Base-by-base conservation (phyloP, 2,329 filamentous ascomycete species). In the Scortechinia acanthostroma region DNA sequence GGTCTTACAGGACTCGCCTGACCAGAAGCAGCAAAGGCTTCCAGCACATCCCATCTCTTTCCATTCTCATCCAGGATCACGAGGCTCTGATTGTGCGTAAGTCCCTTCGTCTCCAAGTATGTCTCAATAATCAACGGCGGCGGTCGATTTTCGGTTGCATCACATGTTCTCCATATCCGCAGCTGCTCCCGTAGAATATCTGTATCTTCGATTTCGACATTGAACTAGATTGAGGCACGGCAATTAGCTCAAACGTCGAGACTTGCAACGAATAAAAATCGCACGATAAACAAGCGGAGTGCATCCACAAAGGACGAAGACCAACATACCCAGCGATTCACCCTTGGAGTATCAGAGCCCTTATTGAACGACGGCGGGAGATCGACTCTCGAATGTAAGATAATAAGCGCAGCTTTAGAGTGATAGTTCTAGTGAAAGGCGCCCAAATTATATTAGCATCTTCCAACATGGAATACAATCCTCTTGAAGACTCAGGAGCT, bases 201-300 rank as follows among this genome's bases (percentile, higher is more conserved):
- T 43, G 79, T 82, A 52, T 86, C 81, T 52, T 83, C 76, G 43
- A 85, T 63, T 47, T 83, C 73, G 47, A 83, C 73, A 52, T 84
- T 85, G 64, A 85, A 86, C 81, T 85, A n/a, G n/a, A n/a, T n/a
- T n/a, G n/a, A n/a, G n/a, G n/a, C n/a, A n/a, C n/a, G n/a, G n/a
- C n/a, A n/a, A n/a, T n/a, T n/a, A n/a, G n/a, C n/a, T n/a, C n/a
- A n/a, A n/a, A n/a, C n/a, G n/a, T n/a, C n/a, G n/a, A n/a, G n/a
- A n/a, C n/a, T n/a, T n/a, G n/a, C n/a, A n/a, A n/a, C n/a, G n/a
- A n/a, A n/a, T n/a, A n/a, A n/a, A n/a, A n/a, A n/a, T n/a, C n/a
- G n/a, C n/a, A n/a, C n/a, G n/a, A n/a, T n/a, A n/a, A n/a, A n/a
- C n/a, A n/a, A n/a, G n/a, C n/a, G n/a, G n/a, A n/a, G n/a, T n/a